These are phyloP conservation scores for Peterozyma toletana DNA, from an alignment of 805 yeast genomes.

Conservation along the genomic window DNA sequence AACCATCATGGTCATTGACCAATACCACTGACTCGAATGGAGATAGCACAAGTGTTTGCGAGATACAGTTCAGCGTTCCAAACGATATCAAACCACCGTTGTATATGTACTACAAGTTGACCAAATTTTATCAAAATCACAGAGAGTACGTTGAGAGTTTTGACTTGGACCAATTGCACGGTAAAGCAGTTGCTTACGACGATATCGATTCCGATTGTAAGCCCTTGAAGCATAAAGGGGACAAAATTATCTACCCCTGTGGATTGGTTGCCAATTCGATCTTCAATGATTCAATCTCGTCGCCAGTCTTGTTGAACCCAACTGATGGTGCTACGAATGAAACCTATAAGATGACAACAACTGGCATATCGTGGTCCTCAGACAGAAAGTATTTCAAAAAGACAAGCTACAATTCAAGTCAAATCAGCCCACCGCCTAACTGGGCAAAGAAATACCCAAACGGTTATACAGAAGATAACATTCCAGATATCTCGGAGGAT, in stretches of 20 bases:
- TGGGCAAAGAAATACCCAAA: constrained; percentile 77
- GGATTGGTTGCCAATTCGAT: constrained; percentile 90
- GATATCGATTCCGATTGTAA: constrained; percentile 46
- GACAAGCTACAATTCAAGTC: constrained; percentile 57
- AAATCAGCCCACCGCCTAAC: constrained; percentile 91
- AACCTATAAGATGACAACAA: constrained; percentile 34
- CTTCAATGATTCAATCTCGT: constrained; percentile 80
- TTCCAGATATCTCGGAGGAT: constrained; percentile 73
- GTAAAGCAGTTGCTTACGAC: constrained; percentile 52
- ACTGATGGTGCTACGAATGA: constrained; percentile 27
- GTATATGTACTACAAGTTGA: constrained; percentile 75
- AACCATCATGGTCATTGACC: constrained; percentile 57
- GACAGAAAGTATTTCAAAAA: constrained; percentile 69
- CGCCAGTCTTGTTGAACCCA: constrained; percentile 38
- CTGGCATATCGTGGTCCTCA: constrained; percentile 78
- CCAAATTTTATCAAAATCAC: constrained; percentile 92
- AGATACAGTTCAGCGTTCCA: constrained; percentile 67
- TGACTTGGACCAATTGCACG: constrained; percentile 76
- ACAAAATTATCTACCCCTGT: constrained; percentile 70
- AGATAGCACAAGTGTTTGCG: constrained; percentile 41
- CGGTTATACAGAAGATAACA: constrained; percentile 78
- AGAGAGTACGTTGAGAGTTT: constrained; percentile 85
- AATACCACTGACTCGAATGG: constrained; percentile 25
- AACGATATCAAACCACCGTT: constrained; percentile 62
- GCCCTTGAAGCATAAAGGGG: constrained; percentile 35